These are phyloP conservation scores for Wallacemonas collosoma DNA, from an alignment of 208 protist genomes.

Conservation along the genomic window DNA sequence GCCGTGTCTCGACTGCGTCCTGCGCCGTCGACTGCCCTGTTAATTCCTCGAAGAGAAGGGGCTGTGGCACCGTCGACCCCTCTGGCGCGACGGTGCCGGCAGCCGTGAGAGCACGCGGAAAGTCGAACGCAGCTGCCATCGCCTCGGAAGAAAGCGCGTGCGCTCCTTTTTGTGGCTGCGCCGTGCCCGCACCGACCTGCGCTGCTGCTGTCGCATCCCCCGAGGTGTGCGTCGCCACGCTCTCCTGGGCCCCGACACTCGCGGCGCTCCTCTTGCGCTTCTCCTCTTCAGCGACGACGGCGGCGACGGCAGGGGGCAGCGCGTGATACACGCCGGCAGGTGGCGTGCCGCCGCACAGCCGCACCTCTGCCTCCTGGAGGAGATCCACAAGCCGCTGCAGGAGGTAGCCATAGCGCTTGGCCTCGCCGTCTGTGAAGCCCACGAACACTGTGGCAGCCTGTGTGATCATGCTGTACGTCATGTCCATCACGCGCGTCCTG, in stretches of 20 bases:
- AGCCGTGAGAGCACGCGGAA: neutral
- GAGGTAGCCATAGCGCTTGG: slow-evolving; percentile 64
- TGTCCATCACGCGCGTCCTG: slow-evolving; percentile 29
- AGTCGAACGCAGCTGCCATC: slow-evolving; percentile 1
- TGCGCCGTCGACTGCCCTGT: neutral
- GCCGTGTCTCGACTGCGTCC: neutral
- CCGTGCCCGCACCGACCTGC: no score
- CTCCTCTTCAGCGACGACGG: neutral
- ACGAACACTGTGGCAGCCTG: slow-evolving; percentile 62
- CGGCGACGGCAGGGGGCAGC: slow-evolving; percentile 5
- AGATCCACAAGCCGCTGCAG: slow-evolving; percentile 33
- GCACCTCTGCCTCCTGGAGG: slow-evolving; percentile 12
- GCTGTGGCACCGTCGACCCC: neutral
- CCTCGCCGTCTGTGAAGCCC: slow-evolving; percentile 76
- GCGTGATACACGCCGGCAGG: slow-evolving; percentile 4
- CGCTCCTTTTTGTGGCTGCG: neutral
- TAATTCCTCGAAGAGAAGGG: neutral
- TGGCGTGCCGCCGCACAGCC: slow-evolving; percentile 17
- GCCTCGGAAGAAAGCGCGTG: slow-evolving; percentile 1
- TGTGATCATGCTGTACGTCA: slow-evolving; percentile 59
- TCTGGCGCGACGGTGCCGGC: no score
- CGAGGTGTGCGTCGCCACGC: neutral
- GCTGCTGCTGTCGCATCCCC: neutral
- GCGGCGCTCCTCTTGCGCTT: neutral
- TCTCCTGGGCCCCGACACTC: no score